These are phyloP conservation scores for Pythium guiyangense DNA, from an alignment of 352 stramenopile species.

Conservation along the genomic window DNA sequence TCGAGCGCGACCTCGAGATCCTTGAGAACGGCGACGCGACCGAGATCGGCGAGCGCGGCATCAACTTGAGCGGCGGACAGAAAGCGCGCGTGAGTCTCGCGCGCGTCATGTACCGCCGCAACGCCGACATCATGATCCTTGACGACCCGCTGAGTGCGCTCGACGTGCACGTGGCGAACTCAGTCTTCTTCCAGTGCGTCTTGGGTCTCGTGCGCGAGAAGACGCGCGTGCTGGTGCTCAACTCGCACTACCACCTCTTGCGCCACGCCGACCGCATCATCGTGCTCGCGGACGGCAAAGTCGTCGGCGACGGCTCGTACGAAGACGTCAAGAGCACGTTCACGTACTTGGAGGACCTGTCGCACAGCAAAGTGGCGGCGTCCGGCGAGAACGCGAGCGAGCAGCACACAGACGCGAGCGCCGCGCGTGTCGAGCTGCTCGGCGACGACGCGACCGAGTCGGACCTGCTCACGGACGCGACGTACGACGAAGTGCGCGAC, in stretches of 20 bases:
- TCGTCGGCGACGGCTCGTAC: conserved; percentile 81
- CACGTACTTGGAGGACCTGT: no score
- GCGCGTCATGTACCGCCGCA: conserved; percentile 85
- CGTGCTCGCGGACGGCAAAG: conserved; percentile 62
- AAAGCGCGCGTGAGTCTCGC: conserved; percentile 85
- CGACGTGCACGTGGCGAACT: conserved; percentile 92
- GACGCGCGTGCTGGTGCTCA: conserved; percentile 90
- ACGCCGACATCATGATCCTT: conserved; percentile 90
- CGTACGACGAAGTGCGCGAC: no score
- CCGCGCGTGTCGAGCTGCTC: no score
- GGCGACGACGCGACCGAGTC: no score
- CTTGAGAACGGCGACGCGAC: conserved; percentile 55
- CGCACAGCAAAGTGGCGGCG: no score
- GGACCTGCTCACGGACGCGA: no score
- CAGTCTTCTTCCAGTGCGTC: conserved; percentile 91
- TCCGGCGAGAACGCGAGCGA: no score
- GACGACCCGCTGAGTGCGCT: conserved; percentile 94
- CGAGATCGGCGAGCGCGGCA: conserved; percentile 54
- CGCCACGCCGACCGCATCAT: conserved; percentile 49
- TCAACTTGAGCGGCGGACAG: conserved; percentile 58
- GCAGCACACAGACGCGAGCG: no score
- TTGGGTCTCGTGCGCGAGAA: conserved; percentile 38
- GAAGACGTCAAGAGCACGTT: conserved; percentile 29
- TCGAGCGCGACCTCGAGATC: conserved; percentile 32
- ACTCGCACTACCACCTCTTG: conserved; percentile 90